These are phyloP conservation scores for Parathielavia appendiculata DNA, from an alignment of 495 filamentous ascomycete species.

Conservation along the genomic window DNA sequence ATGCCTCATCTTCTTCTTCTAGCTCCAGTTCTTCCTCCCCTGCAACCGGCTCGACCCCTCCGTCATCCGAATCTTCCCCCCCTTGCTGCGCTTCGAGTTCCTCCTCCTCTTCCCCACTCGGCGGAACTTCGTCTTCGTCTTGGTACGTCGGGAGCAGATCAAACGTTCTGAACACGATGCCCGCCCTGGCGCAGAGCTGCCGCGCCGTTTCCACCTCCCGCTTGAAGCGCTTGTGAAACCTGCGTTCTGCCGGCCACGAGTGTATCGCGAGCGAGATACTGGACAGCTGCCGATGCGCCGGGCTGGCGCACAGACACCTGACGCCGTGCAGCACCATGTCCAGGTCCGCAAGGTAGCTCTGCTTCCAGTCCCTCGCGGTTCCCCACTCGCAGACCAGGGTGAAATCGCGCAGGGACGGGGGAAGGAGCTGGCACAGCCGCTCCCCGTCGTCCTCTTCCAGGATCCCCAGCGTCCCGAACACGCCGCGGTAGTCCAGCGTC, in stretches of 20 bases:
- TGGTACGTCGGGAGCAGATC: conserved; percentile 31
- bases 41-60: background rate
- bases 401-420: conserved; percentile 28
- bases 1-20: conserved; percentile 36
- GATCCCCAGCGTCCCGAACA: conserved; percentile 34
- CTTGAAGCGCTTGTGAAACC: conserved; percentile 30
- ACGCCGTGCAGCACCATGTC: conserved; percentile 35
- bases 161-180: conserved; percentile 30
- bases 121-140: conserved; percentile 31
- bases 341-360: conserved; percentile 30
- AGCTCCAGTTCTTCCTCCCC: conserved; percentile 26
- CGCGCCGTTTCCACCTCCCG: conserved; percentile 28
- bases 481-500: conserved; percentile 32
- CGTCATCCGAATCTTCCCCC: conserved; percentile 3
- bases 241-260: conserved; percentile 33
- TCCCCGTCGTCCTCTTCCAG: conserved; percentile 35
- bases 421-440: conserved; percentile 29
- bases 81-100: conserved; percentile 3
- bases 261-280: conserved; percentile 33
- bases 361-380: conserved; percentile 32
- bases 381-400: conserved; percentile 35
- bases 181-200: conserved; percentile 23
- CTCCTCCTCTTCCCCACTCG: conserved; percentile 17
- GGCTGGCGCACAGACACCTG: conserved; percentile 23
- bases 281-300: conserved; percentile 17